These are phyloP conservation scores for Pythium aristosporum DNA, from an alignment of 352 stramenopile genomes.

Conservation along the genomic window DNA sequence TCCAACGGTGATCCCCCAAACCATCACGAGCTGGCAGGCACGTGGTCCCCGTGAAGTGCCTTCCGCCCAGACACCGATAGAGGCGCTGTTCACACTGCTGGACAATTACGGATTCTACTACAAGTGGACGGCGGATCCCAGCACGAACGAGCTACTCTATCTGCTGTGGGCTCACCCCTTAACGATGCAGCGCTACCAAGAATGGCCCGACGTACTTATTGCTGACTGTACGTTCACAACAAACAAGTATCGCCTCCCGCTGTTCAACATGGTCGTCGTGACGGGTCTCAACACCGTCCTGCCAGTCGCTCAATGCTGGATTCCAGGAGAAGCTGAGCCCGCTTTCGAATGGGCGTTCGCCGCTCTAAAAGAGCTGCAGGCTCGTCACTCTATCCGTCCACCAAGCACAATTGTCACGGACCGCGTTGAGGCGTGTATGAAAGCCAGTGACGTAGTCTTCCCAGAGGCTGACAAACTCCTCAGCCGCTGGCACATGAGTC, in stretches of 20 bases:
- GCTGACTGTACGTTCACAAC: background rate
- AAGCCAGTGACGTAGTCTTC: conserved; percentile 9
- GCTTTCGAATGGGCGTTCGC: conserved; percentile 21
- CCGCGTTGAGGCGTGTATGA: conserved; percentile 15
- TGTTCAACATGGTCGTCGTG: background rate
- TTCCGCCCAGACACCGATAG: background rate
- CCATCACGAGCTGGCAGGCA: background rate
- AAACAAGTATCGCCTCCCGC: background rate
- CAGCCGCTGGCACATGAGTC: conserved; percentile 28
- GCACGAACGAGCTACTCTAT: background rate
- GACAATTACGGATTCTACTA: background rate
- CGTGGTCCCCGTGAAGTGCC: background rate
- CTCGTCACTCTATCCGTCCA: background rate
- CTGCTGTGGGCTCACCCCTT: background rate
- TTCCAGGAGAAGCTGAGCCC: conserved; percentile 3
- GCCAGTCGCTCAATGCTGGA: background rate
- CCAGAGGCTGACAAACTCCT: background rate
- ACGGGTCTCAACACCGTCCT: background rate
- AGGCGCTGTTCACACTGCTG: background rate
- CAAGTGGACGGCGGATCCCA: background rate
- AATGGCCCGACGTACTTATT: background rate
- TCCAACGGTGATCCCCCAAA: background rate
- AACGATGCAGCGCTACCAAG: background rate
- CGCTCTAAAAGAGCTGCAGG: conserved; percentile 7
- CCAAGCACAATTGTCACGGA: background rate